A percentile compares a stretch with the other conserved stretches of the same genome.
These are phyloP conservation scores for Melanomma pulvis-pyrius DNA, from an alignment of 495 filamentous ascomycete genomes.

Conservation along the genomic window DNA sequence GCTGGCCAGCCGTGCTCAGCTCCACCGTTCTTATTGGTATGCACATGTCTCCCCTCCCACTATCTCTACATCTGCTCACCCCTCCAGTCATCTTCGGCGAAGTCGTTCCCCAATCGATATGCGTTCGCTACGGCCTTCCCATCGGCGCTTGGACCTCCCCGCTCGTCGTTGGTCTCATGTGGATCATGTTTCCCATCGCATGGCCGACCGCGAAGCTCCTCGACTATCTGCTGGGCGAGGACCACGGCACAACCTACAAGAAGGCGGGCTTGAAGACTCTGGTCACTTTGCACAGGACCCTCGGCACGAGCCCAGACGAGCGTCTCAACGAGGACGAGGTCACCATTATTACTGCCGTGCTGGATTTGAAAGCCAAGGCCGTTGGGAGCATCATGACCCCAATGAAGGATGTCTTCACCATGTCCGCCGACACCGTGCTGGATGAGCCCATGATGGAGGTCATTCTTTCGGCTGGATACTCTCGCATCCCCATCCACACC, in stretches of 20 bases:
- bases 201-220: conserved; percentile 91
- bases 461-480: conserved; percentile 91
- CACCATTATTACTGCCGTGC: conserved; percentile 94
- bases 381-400: conserved; percentile 97
- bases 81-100: conserved; percentile 93
- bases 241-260: conserved; percentile 94
- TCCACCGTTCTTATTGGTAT: conserved; percentile 91
- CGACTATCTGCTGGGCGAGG: conserved; percentile 83
- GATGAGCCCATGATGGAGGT: conserved; percentile 91
- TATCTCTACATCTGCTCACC: conserved; percentile 28
- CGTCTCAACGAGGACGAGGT: conserved; percentile 96
- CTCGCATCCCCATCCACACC: conserved; percentile 89
- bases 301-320: conserved; percentile 79
- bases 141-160: conserved; percentile 95
- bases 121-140: conserved; percentile 93
- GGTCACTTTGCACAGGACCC: conserved; percentile 87
- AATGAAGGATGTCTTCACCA: conserved; percentile 94
- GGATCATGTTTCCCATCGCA: conserved; percentile 79
- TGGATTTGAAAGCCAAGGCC: conserved; percentile 94
- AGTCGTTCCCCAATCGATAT: conserved; percentile 91
- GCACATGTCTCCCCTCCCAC: conserved; percentile 25
- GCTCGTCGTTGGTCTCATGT: conserved; percentile 87
- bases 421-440: conserved; percentile 87
- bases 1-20: conserved; percentile 90
- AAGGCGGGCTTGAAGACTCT: conserved; percentile 90